Conservation (phyloP, 371 early-diverging fungal species). For the Capillidium heterosporum region DNA sequence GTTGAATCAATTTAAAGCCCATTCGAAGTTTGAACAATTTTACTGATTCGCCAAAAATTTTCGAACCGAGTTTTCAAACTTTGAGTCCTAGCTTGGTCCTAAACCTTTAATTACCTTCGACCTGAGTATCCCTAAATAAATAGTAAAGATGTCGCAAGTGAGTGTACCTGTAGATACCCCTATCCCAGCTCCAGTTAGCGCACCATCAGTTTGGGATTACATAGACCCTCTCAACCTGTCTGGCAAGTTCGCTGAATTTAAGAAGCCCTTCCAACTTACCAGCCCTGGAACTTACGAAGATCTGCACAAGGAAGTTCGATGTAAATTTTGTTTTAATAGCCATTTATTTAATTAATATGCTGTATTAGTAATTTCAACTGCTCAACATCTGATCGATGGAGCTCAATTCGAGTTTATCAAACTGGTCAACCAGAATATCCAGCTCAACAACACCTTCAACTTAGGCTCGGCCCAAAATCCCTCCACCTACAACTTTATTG, state of each 20-base stretch:
- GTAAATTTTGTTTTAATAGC: slow-evolving; percentile 22
- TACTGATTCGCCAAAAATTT: too few relatives aligned
- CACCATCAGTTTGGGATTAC: background rate
- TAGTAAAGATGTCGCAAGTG: too few relatives aligned
- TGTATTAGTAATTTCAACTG: slow-evolving; percentile 44
- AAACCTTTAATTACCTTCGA: too few relatives aligned
- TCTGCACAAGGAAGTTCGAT: slow-evolving; percentile 67
- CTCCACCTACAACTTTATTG: slow-evolving; percentile 68
- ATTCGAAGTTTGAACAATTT: too few relatives aligned
- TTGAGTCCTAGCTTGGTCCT: too few relatives aligned
- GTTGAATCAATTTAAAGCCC: too few relatives aligned
- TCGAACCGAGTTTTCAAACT: too few relatives aligned
- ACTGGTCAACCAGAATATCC: slow-evolving; percentile 79
- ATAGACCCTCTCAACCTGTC: slow-evolving; percentile 1
- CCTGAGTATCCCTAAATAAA: too few relatives aligned
- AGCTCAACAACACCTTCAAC: slow-evolving; percentile 78
- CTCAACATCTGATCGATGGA: slow-evolving; percentile 81
- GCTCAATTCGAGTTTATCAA: slow-evolving; percentile 84
- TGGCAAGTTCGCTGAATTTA: slow-evolving; percentile 31
- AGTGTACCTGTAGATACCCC: too few relatives aligned
- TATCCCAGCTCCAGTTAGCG: background rate
- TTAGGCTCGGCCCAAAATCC: slow-evolving; percentile 72
- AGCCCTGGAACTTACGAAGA: slow-evolving; percentile 78
- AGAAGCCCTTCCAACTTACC: slow-evolving; percentile 44
- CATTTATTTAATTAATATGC: background rate